phyloP scores from a whole-genome alignment of 495 filamentous ascomycete genomes.

The Aspergillus panamensis region DNA sequence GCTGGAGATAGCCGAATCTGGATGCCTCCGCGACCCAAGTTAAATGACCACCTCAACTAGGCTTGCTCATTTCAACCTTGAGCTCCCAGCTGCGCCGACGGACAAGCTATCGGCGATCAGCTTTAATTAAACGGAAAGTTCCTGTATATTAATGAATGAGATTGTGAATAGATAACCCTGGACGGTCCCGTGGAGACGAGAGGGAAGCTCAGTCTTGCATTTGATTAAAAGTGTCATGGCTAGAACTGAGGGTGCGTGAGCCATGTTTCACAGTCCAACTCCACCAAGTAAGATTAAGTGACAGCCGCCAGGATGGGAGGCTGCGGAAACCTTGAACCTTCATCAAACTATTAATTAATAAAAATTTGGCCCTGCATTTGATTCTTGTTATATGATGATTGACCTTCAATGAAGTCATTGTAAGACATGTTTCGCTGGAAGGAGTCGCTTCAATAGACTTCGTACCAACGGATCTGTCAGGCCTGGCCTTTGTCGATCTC shows the following conservation, averaged over 20 bases:
- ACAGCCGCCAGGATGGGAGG: conserved; percentile 2
- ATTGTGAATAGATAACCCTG: conserved; percentile 16
- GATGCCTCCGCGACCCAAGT: background rate
- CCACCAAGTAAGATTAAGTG: conserved; percentile 16
- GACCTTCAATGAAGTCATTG: no score
- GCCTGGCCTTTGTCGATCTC: no score
- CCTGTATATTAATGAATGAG: conserved; percentile 21
- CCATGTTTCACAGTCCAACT: conserved; percentile 21
- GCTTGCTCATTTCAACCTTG: conserved; percentile 2
- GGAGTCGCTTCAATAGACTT: no score
- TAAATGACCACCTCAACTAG: background rate
- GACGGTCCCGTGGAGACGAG: background rate
- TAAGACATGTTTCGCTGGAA: no score
- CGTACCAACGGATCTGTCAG: no score
- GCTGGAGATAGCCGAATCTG: conserved; percentile 7
- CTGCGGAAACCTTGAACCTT: conserved; percentile 2
- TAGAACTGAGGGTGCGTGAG: conserved; percentile 5
- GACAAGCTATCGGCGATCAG: conserved; percentile 20
- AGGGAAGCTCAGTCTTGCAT: background rate
- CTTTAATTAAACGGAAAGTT: conserved; percentile 23
- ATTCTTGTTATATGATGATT: background rate
- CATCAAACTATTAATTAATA: background rate
- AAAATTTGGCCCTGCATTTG: background rate
- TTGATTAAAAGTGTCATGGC: conserved; percentile 15
- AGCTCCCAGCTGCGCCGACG: background rate